Percentiles rank a stretch among this genome's conserved stretches.
Evolutionary conservation across 2,329 filamentous ascomycete species (phyloP).

Genomic region (Pyricularia pennisetigena): DNA sequence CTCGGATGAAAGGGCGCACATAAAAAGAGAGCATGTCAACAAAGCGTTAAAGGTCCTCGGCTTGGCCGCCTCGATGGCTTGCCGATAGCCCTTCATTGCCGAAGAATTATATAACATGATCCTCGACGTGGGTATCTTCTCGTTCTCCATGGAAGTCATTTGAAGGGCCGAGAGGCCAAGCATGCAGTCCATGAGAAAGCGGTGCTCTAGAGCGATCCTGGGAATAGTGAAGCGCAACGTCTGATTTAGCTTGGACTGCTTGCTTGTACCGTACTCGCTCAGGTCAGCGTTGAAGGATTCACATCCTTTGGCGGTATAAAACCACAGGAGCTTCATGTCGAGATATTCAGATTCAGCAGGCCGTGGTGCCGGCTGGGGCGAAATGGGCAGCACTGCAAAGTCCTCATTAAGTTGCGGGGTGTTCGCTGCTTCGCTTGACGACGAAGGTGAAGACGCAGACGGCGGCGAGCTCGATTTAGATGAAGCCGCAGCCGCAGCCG

Average conservation of each 20-base stretch:
- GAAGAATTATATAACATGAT: constrained; percentile 34
- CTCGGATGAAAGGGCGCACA: constrained; percentile 39
- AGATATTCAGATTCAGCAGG: constrained; percentile 16
- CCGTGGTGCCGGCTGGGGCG: neutral
- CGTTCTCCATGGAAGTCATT: constrained; percentile 25
- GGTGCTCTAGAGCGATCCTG: constrained; percentile 38
- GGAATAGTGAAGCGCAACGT: constrained; percentile 37
- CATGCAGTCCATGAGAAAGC: constrained; percentile 45
- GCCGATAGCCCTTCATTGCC: constrained; percentile 40
- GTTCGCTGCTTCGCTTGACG: neutral
- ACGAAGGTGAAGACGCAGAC: neutral
- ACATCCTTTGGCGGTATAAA: constrained; percentile 35
- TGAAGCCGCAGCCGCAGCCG: neutral
- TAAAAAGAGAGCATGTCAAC: constrained; percentile 38
- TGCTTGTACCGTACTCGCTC: neutral
- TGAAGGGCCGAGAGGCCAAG: constrained; percentile 41
- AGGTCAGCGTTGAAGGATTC: constrained; percentile 13
- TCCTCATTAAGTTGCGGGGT: neutral
- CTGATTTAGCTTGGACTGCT: constrained; percentile 22
- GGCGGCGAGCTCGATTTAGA: neutral
- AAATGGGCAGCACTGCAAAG: neutral
- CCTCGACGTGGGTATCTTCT: constrained; percentile 26
- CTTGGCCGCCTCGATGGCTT: constrained; percentile 35
- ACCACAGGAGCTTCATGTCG: constrained; percentile 47
- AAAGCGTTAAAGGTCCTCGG: constrained; percentile 38